Evolutionary conservation across 495 filamentous ascomycete genomes (phyloP).

Genomic region (Chaetomium tenue): DNA sequence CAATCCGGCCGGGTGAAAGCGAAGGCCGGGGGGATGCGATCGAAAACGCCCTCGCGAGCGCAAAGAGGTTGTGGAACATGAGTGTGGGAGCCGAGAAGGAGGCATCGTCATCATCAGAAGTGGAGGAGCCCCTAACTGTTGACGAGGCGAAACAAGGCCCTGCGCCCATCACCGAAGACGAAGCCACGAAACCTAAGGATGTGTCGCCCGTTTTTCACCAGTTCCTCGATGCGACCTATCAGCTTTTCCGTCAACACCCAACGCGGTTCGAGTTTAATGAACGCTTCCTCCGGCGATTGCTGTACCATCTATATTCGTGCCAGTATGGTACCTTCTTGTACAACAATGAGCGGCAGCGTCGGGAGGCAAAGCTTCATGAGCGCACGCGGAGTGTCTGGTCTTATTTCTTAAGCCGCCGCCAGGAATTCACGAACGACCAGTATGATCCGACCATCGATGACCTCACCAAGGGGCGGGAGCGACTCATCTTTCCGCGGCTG

Average conservation of each 20-base stretch:
- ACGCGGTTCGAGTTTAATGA: slow-evolving; percentile 97
- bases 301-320: slow-evolving; percentile 94
- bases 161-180: slow-evolving; percentile 34
- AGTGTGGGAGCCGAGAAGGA: slow-evolving; percentile 67
- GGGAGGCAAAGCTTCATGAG: slow-evolving; percentile 66
- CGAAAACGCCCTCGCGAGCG: slow-evolving; percentile 81
- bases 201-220: slow-evolving; percentile 98
- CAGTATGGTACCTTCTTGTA: slow-evolving; percentile 97
- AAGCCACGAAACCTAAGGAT: slow-evolving; percentile 66
- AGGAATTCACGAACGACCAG: slow-evolving; percentile 75
- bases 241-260: slow-evolving; percentile 82
- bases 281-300: slow-evolving; percentile 80
- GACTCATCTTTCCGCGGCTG: slow-evolving; percentile 75
- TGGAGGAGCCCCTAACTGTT: slow-evolving; percentile 59
- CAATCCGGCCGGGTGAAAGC: slow-evolving; percentile 54
- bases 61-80: slow-evolving; percentile 85
- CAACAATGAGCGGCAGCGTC: slow-evolving; percentile 88
- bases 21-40: slow-evolving; percentile 69
- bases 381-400: slow-evolving; percentile 91
- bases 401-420: slow-evolving; percentile 78
- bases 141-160: slow-evolving; percentile 37
- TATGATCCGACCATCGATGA: slow-evolving; percentile 81
- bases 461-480: slow-evolving; percentile 68
- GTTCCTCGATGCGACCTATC: slow-evolving; percentile 93
- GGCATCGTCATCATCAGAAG: slow-evolving; percentile 41